Evolutionary conservation across 1,284 basidiomycete genomes (phyloP).

Genomic region (Kwoniella shivajii): DNA sequence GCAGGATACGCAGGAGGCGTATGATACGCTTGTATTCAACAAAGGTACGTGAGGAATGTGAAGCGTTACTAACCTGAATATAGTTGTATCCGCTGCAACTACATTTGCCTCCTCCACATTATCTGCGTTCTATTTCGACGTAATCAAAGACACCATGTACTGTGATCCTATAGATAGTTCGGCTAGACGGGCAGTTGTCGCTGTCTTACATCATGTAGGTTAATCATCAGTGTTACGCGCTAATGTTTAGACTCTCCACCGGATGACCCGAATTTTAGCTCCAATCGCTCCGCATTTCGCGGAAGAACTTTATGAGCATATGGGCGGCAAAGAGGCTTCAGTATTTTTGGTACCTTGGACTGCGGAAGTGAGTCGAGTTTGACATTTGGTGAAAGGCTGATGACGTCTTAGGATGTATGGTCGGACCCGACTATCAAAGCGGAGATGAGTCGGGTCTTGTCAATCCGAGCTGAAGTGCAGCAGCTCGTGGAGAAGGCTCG

Average conservation of each 20-base stretch:
- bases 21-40: constrained; percentile 77
- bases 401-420: constrained; percentile 18
- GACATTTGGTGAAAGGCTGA: not conserved
- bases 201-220: constrained; percentile 71
- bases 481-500: constrained; percentile 37
- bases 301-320: constrained; percentile 76
- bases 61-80: not conserved
- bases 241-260: constrained; percentile 63
- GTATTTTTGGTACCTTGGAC: constrained; percentile 59
- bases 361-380: constrained; percentile 14
- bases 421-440: constrained; percentile 11
- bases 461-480: constrained; percentile 30
- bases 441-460: constrained; percentile 33
- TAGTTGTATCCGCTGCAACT: constrained; percentile 55
- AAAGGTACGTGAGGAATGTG: constrained; percentile 65
- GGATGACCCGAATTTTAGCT: constrained; percentile 73
- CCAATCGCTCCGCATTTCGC: constrained; percentile 90
- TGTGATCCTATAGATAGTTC: constrained; percentile 62
- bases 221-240: constrained; percentile 38
- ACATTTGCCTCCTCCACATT: constrained; percentile 59
- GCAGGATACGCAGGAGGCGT: constrained; percentile 65
- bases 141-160: constrained; percentile 89
- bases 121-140: constrained; percentile 76
- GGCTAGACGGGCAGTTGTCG: constrained; percentile 67
- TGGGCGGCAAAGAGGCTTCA: constrained; percentile 15